A percentile compares a stretch with the other conserved stretches of the same genome.
phyloP scores from a whole-genome alignment of 225 moss, liverwort and hornwort species.

The Asterella californica region DNA sequence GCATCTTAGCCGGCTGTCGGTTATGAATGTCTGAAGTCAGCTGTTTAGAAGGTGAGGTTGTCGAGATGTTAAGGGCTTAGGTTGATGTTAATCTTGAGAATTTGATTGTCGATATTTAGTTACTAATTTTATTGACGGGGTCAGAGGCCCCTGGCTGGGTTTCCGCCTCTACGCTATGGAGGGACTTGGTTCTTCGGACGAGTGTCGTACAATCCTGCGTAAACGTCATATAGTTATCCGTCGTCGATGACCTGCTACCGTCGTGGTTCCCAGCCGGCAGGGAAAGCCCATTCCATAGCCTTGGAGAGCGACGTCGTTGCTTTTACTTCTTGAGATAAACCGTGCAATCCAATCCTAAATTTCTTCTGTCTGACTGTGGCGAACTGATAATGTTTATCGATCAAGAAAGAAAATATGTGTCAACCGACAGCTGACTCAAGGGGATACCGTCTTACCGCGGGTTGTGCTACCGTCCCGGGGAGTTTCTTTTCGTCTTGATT shows the following conservation, averaged over 20 bases:
- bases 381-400: no score
- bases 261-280: not conserved
- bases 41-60: not conserved
- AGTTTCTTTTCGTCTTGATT: no score
- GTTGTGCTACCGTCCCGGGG: no score
- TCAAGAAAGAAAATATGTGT: no score
- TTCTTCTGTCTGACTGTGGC: no score
- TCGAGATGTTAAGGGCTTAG: no score
- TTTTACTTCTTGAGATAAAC: not conserved
- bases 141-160: slow-evolving; percentile 31
- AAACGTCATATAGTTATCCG: not conserved
- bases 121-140: slow-evolving; percentile 2
- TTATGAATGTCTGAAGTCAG: not conserved
- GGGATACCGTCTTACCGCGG: no score
- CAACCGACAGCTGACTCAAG: no score
- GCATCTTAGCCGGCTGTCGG: not conserved
- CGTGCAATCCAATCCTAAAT: not conserved
- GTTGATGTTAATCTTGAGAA: no score
- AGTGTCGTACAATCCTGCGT: not conserved
- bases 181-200: slow-evolving; percentile 15
- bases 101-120: no score
- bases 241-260: not conserved
- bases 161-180: slow-evolving; percentile 19
- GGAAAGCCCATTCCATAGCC: not conserved
- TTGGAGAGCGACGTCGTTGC: not conserved